Percentiles rank a stretch among this genome's conserved stretches.
These are phyloP conservation scores for Closterium sp. DNA, from an alignment of 139 green algal species.

Conservation along the genomic window DNA sequence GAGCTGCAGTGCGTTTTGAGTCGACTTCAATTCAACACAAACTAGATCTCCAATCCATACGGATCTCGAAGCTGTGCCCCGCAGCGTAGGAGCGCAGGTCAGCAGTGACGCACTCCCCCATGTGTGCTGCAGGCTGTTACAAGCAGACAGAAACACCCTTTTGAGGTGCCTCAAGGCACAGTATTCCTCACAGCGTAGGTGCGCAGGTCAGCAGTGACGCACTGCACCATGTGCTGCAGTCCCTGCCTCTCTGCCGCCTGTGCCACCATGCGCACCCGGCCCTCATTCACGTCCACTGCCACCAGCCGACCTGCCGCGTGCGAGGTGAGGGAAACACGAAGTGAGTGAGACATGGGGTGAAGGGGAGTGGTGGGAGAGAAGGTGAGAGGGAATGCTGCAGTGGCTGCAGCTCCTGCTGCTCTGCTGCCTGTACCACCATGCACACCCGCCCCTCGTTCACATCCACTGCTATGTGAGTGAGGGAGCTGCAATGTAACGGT, in stretches of 20 bases:
- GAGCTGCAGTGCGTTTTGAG: no score
- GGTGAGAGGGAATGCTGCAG: not conserved
- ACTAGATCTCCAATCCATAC: no score
- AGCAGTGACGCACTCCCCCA: not conserved
- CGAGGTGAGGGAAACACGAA: no score
- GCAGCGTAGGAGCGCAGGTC: not conserved
- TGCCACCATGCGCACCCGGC: slow-evolving; percentile 24
- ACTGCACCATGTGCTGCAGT: not conserved
- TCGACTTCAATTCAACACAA: no score
- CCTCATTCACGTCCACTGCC: slow-evolving; percentile 46
- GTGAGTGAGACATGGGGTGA: no score
- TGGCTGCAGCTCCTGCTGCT: slow-evolving; percentile 5
- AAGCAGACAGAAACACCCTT: not conserved
- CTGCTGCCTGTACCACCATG: slow-evolving; percentile 14
- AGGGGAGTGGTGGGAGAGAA: no score
- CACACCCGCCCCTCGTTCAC: slow-evolving; percentile 35
- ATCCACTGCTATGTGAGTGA: slow-evolving; percentile 45
- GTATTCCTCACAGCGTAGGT: not conserved
- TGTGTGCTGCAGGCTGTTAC: not conserved
- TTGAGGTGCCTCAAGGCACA: not conserved
- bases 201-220: not conserved
- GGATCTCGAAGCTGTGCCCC: no score
- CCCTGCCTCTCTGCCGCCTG: slow-evolving; percentile 34
- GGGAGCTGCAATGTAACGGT: no score
- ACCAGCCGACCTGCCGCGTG: slow-evolving; percentile 10